Conservation (phyloP, 1,139 yeast genomes). For the Trichomonascaceae sp. region DNA sequence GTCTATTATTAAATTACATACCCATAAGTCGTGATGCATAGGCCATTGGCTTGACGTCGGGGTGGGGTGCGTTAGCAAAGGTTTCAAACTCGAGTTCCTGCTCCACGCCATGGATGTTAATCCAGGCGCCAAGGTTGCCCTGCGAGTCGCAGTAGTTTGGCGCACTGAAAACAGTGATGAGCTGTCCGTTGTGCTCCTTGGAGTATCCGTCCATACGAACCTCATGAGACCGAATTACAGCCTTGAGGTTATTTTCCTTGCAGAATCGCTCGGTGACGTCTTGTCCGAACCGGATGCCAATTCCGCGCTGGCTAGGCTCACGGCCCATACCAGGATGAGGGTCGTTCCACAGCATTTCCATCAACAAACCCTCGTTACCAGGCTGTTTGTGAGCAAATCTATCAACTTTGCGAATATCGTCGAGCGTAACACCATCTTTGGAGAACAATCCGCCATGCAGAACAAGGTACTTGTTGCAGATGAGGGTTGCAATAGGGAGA, state of each 20-base stretch:
- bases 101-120: conserved; percentile 45
- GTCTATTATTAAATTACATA: conserved; percentile 4
- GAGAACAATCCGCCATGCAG: conserved; percentile 96
- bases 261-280: conserved; percentile 79
- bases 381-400: conserved; percentile 65
- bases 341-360: conserved; percentile 97
- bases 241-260: conserved; percentile 53
- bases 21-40: conserved; percentile 39
- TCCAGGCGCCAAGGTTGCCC: conserved; percentile 82
- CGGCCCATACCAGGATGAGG: conserved; percentile 75
- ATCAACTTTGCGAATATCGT: conserved; percentile 61
- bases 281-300: conserved; percentile 94
- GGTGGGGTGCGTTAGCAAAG: conserved; percentile 79
- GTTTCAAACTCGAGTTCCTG: conserved; percentile 41
- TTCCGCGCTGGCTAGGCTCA: conserved; percentile 84
- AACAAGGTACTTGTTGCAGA: conserved; percentile 64
- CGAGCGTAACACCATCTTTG: conserved; percentile 53
- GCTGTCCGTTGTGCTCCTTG: conserved; percentile 70
- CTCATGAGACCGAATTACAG: conserved; percentile 87
- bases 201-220: conserved; percentile 88
- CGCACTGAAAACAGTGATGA: conserved; percentile 89
- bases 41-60: conserved; percentile 90
- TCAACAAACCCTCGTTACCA: conserved; percentile 80
- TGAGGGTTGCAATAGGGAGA: conserved; percentile 74
- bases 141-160: conserved; percentile 94